Conservation (phyloP, 1,284 basidiomycete genomes). For the Ustilago lituana region DNA sequence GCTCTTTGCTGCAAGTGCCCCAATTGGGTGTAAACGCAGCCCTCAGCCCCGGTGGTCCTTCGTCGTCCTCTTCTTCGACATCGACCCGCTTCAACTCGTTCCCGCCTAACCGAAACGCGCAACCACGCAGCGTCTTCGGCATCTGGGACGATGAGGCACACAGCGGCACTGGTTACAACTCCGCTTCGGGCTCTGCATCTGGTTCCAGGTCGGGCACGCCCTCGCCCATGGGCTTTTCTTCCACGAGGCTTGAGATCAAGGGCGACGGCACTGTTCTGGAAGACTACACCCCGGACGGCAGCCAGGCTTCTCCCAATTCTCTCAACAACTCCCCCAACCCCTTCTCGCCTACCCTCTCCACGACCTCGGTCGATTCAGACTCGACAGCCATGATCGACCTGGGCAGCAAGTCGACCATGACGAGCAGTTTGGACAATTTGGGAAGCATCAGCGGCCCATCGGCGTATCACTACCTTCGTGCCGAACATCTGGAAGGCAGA, state of each 20-base stretch:
- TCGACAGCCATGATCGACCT: conserved; percentile 43
- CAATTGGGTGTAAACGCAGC: conserved; percentile 3
- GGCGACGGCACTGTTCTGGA: conserved; percentile 43
- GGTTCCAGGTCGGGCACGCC: conserved; percentile 29
- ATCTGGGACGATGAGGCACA: conserved; percentile 33
- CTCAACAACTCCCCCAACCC: conserved; percentile 50
- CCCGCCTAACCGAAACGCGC: conserved; percentile 42
- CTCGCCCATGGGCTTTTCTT: conserved; percentile 33
- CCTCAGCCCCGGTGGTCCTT: conserved; percentile 1
- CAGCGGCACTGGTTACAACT: conserved; percentile 22
- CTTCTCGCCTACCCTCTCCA: conserved; percentile 52
- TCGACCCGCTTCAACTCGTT: conserved; percentile 51
- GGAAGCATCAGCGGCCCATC: conserved; percentile 21
- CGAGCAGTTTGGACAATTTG: conserved; percentile 30
- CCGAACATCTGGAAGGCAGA: conserved; percentile 29
- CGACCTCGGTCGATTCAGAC: conserved; percentile 54
- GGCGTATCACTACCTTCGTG: conserved; percentile 23
- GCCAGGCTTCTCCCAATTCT: conserved; percentile 55
- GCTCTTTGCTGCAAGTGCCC: conserved; percentile 39
- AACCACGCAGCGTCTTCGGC: conserved; percentile 26
- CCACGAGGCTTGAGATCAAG: conserved; percentile 28
- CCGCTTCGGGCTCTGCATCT: conserved; percentile 28
- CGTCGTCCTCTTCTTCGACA: conserved; percentile 6
- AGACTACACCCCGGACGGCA: conserved; percentile 52
- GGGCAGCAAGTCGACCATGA: conserved; percentile 16